Evolutionary conservation across 2,329 filamentous ascomycete species (phyloP), one percentile per base, ranked within the genome.

Genomic region (Aspergillus uvarum): DNA sequence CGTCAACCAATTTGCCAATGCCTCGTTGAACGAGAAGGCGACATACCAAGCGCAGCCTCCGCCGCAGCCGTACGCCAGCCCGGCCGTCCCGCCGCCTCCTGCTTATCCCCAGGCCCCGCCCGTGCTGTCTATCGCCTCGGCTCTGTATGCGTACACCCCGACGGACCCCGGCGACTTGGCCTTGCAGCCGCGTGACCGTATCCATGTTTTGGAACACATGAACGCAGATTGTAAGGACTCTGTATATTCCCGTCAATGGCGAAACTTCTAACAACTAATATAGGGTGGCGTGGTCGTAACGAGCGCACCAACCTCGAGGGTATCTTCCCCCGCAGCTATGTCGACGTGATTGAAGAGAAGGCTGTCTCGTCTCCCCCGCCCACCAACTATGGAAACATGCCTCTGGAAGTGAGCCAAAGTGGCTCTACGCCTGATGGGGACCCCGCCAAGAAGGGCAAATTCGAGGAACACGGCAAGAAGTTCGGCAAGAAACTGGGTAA

Each of bases 241-340:
- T 26, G 24, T 24, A 50, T 10, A 11, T 49, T 22, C 22, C 4
- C 11, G 6, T 7, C 5, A 16, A 6, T 19, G 38, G 38, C 38
- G 38, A 44, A 61, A 12, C 12, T 35, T 5, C 70, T 58, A 47
- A 50, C 56, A 22, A 24, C 56, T 51, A 63, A 31, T 58, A 7
- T 16, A 81, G 79, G 79, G 79, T 81, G 94, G 97, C 92, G 92
- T 82, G 94, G 94, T 67, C 86, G 85, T 68, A 96, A 96, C 77
- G 82, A 89, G 71, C 87, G 92, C 56, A 96, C 92, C 8, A 89
- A 89, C 58, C 80, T 86, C 67, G 91, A 96, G 79, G 94, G 94
- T 69, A 96, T 98, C 74, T 98, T 98, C 83, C 94, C 94, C n/a
- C 86, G 89, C 68, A 92, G 85, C 74, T 98, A 98, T 74, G 93